Conservation (phyloP, 2,329 filamentous ascomycete species). For the Nothophaeocryptopus gaeumannii region DNA sequence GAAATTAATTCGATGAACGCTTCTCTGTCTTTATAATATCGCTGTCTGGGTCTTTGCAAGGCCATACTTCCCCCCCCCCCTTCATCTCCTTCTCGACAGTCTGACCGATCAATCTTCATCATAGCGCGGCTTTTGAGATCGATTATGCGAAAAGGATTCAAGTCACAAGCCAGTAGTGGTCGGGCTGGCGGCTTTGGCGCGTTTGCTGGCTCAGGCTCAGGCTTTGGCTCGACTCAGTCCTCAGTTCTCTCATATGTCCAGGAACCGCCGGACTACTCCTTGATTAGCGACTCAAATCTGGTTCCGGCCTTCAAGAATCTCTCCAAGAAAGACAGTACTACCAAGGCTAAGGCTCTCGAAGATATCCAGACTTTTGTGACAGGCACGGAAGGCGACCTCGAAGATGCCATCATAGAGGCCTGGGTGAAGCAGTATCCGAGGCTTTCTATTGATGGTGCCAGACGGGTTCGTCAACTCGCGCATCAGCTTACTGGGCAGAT, state of each 20-base stretch:
- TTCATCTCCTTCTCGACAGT: neutral
- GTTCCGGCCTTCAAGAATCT: conserved; percentile 91
- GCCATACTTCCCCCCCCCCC: neutral
- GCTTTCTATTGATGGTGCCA: conserved; percentile 82
- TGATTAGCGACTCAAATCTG: conserved; percentile 74
- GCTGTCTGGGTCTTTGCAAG: too few relatives aligned
- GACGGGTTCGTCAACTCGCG: conserved; percentile 81
- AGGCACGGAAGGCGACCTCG: conserved; percentile 59
- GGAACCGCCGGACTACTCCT: conserved; percentile 76
- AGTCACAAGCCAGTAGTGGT: conserved; percentile 62
- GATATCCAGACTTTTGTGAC: conserved; percentile 69
- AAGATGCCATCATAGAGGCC: conserved; percentile 79
- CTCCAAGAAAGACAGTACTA: conserved; percentile 87
- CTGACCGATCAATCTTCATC: neutral
- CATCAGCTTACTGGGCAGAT: conserved; percentile 70
- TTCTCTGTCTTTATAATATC: too few relatives aligned
- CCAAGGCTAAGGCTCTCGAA: conserved; percentile 85
- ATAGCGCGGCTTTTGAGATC: neutral
- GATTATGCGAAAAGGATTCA: conserved; percentile 61
- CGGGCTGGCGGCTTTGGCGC: conserved; percentile 46
- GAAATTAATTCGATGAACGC: too few relatives aligned
- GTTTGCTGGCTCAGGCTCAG: conserved; percentile 35
- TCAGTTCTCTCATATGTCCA: conserved; percentile 80
- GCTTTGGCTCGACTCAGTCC: conserved; percentile 48
- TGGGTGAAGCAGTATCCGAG: conserved; percentile 92